Evolutionary conservation across 2,329 filamentous ascomycete species (phyloP), one percentile per base, ranked within the genome.

Genomic region (Beauveria sp.): DNA sequence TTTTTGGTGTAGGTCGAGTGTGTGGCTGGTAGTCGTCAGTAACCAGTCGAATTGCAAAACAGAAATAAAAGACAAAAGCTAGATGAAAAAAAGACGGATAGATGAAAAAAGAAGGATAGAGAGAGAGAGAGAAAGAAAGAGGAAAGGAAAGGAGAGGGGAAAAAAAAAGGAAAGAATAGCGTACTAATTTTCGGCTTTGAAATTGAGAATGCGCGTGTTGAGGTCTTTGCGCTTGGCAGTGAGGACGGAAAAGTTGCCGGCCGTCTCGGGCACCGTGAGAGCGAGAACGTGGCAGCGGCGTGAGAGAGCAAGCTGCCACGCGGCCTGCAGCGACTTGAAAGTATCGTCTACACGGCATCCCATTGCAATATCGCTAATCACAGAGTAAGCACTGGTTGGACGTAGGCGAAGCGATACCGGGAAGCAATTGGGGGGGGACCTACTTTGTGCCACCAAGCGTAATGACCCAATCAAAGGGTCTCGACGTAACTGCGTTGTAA

Each of bases 371-470:
- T 89, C 85, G 66, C 79, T 81, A 16, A 18, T 9, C 2, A 12
- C 18, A 16, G 30, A 34, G 30, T 47, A 14, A 59, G 30, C 28
- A 41, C 40, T 34, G 12, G 30, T 34, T 14, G 30, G 12, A 34
- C 30, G 12, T 10, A 1, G 12, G 30, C 30, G 30, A 20, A 8
- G 28, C 16, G 18, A 46, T 26, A 12, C 14, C 8, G 10, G 22
- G 41, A 26, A 9, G 20, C 9, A 12, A 12, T 22, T 37, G 28
- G 2, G 24, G 28, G 30, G 40, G n/a, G 5, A 3, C n/a, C 24
- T 72, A 81, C 75, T 88, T 89, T 54, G 85, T 88, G 2, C 85
- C 86, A 9, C 83, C 85, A 2, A 89, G 77, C 5, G 88, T 71
- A 37, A 89, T 79, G 16, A 82, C 79, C 83, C 84, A 88, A 74